A percentile compares a stretch with the other conserved stretches of the same genome.
Evolutionary conservation across 2,329 filamentous ascomycete genomes (phyloP).

Genomic region (Beauveria medogensis): DNA sequence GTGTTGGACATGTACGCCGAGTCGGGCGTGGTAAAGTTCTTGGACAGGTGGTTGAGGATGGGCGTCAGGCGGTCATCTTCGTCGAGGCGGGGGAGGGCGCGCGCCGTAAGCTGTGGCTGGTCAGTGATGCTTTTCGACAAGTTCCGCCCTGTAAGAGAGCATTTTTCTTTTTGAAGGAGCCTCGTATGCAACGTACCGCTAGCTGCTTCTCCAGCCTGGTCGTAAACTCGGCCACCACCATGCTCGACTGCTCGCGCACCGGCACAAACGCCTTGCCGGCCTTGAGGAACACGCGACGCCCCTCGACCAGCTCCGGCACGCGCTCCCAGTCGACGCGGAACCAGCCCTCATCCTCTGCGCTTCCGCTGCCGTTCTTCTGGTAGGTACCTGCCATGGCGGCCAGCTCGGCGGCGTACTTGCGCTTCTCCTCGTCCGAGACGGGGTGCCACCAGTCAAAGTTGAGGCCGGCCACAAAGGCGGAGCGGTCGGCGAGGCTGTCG

Average conservation of each 20-base stretch:
- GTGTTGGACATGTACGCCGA: slow-evolving; percentile 62
- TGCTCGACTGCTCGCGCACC: slow-evolving; percentile 73
- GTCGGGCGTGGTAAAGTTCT: slow-evolving; percentile 91
- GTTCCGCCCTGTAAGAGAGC: background rate
- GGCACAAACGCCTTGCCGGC: slow-evolving; percentile 88
- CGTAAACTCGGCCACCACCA: slow-evolving; percentile 84
- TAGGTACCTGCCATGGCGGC: slow-evolving; percentile 34
- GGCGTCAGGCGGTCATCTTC: slow-evolving; percentile 84
- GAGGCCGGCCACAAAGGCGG: slow-evolving; percentile 67
- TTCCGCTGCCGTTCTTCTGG: slow-evolving; percentile 20
- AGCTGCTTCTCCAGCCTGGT: slow-evolving; percentile 70
- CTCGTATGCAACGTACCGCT: slow-evolving; percentile 48
- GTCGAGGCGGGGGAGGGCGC: slow-evolving; percentile 82
- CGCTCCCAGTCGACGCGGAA: slow-evolving; percentile 96
- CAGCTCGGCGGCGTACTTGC: slow-evolving; percentile 54
- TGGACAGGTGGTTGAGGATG: slow-evolving; percentile 70
- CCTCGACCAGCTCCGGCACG: slow-evolving; percentile 83
- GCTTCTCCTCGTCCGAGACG: slow-evolving; percentile 70
- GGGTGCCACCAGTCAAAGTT: slow-evolving; percentile 87
- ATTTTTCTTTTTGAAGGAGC: no score
- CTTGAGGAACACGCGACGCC: slow-evolving; percentile 65
- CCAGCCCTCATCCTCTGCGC: slow-evolving; percentile 71
- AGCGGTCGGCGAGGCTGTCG: slow-evolving; percentile 67
- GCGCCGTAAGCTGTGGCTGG: slow-evolving; percentile 63
- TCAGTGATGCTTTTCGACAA: background rate